Evolutionary conservation across 352 stramenopile species (phyloP), one percentile per base, ranked within the genome.

Genomic region (Globisporangium apiculatum): DNA sequence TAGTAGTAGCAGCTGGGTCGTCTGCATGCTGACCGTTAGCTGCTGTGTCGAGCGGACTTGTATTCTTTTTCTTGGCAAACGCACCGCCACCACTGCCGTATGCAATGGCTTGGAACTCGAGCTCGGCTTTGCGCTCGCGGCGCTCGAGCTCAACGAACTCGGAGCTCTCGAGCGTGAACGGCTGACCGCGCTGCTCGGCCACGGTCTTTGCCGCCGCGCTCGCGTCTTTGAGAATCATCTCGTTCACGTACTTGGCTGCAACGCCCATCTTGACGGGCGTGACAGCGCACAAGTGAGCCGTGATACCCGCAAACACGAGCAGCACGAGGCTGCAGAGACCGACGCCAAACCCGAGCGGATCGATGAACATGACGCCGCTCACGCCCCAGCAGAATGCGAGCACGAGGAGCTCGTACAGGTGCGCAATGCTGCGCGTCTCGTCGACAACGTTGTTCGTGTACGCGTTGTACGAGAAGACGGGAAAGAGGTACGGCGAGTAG

Each of bases 381-480:
- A 89, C 81, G 11, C 91, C 91, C 91, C 91, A 98, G 46, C 79
- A 43, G 48, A 97, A 92, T 6, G 73, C 53, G 1, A 95, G 55
- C 35, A 94, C 51, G 7, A 96, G 71, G 0, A 87, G 53, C 49
- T 78, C 66, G 60, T 95, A 95, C 5, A 94, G 67, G 58, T 85
- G 62, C 14, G 74, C 52, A 11, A 87, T 78, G 42, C 87, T 82
- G 10, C 62, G 58, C 18, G 79, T 97, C 60, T 97, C 82, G 50
- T 97, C 83, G 42, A 91, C 71, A 40, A 98, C 74, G 61, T 97
- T 96, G 73, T 97, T 94, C 9, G 78, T 94, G 62, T 83, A 86
- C 2, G 91, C 80, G 51, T 97, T 91, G 71, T 97, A 96, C 14
- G 85, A 90, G 61, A 94, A 97, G 5, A 94, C 74, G 9, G 91